These are phyloP conservation scores for Guillardia theta DNA, from an alignment of 78 protist genomes.

Conservation along the genomic window DNA sequence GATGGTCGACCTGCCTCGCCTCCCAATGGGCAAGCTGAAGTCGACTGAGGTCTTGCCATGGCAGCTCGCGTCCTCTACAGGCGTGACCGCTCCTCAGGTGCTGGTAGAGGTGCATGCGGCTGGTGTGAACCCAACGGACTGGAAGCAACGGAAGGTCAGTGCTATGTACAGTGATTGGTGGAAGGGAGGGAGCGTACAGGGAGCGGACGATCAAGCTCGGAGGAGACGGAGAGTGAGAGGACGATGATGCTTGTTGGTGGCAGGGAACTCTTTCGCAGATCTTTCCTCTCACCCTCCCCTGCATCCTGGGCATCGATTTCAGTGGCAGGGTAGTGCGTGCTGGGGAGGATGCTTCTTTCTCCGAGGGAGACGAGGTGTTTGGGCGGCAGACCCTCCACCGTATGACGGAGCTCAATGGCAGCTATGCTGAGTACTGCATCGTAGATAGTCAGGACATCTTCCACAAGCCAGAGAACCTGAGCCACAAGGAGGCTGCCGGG, in stretches of 20 bases:
- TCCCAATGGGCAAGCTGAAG: neutral
- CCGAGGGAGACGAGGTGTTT: neutral
- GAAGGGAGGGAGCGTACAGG: no score
- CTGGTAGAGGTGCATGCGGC: neutral
- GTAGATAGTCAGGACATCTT: neutral
- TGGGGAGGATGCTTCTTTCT: neutral
- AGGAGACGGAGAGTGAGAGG: no score
- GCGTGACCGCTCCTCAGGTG: no score
- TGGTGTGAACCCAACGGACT: neutral
- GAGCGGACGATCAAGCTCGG: no score
- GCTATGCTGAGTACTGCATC: neutral
- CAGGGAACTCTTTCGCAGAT: neutral
- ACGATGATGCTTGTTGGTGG: no score
- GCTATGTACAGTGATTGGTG: no score
- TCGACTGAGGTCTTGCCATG: neutral
- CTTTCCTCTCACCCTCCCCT: neutral
- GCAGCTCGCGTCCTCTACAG: no score
- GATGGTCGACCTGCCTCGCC: neutral
- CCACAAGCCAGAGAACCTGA: neutral
- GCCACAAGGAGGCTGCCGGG: neutral
- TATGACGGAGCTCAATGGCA: neutral
- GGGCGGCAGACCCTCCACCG: constrained; percentile 10
- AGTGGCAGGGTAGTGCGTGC: neutral
- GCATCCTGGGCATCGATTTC: neutral
- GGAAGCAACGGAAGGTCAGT: neutral